Conservation (phyloP, 192 early-diverging fungal species). For the Oehlia diaphana region DNA sequence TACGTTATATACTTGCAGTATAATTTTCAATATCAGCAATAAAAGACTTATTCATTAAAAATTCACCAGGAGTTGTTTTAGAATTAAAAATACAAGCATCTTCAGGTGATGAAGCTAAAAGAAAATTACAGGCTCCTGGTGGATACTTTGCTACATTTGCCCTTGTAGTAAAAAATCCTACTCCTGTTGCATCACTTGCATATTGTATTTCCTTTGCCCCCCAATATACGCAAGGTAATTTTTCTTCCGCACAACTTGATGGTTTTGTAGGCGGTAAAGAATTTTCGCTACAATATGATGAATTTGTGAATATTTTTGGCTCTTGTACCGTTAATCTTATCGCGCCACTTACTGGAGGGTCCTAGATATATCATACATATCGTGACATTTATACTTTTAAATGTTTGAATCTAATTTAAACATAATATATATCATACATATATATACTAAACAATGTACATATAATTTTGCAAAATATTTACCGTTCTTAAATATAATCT, state of each 20-base stretch:
- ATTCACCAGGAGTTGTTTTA: slow-evolving; percentile 1
- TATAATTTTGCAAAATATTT: too few species aligned
- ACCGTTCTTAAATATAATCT: slow-evolving; percentile 25
- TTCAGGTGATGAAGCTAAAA: slow-evolving; percentile 13
- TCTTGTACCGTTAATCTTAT: slow-evolving; percentile 22
- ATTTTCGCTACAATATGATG: too few species aligned
- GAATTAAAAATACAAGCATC: slow-evolving; percentile 31
- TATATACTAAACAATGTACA: too few species aligned
- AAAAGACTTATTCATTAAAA: slow-evolving; percentile 30
- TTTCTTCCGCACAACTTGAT: not conserved
- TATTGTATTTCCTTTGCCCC: slow-evolving; percentile 24
- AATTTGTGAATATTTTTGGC: too few species aligned
- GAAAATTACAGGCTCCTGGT: slow-evolving; percentile 31
- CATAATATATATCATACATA: too few species aligned
- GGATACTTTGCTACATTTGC: slow-evolving; percentile 33
- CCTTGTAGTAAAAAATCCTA: slow-evolving; percentile 40
- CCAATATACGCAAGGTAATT: slow-evolving; percentile 17
- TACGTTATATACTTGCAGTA: slow-evolving; percentile 10
- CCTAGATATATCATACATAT: slow-evolving; percentile 3
- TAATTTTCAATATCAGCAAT: slow-evolving; percentile 45
- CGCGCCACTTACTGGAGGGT: slow-evolving; percentile 21
- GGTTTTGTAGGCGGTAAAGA: not conserved
- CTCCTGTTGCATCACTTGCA: slow-evolving; percentile 24
- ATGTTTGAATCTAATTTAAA: too few species aligned
- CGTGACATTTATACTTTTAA: too few species aligned